Conservation (phyloP, 768 basidiomycete species). For the Kwoniella dendrophila region DNA sequence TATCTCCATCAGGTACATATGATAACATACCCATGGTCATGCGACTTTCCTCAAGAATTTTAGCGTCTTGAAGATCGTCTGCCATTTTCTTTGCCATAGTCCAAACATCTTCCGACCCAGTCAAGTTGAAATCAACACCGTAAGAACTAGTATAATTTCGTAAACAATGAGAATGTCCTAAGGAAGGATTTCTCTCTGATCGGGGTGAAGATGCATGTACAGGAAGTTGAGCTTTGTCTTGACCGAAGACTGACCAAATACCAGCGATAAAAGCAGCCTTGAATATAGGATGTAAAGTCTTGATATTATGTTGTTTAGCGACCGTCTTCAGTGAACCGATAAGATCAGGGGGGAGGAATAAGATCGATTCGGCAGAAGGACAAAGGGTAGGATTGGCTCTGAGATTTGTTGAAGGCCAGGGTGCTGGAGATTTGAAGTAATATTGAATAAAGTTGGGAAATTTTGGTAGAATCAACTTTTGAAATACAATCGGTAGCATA, state of each 20-base stretch:
- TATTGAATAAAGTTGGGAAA: conserved; percentile 21
- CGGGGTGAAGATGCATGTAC: conserved; percentile 15
- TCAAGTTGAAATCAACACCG: neutral
- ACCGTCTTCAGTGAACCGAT: conserved; percentile 14
- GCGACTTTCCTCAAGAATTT: conserved; percentile 2
- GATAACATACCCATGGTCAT: conserved; percentile 26
- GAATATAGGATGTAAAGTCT: conserved; percentile 27
- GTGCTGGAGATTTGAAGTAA: conserved; percentile 10
- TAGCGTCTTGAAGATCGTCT: conserved; percentile 3
- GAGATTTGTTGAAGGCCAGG: conserved; percentile 15
- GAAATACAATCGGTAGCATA: conserved; percentile 21
- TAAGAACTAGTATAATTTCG: conserved; percentile 20
- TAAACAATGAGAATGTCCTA: conserved; percentile 24
- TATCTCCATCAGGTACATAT: conserved; percentile 28
- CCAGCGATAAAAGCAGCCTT: conserved; percentile 14
- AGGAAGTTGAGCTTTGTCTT: conserved; percentile 1
- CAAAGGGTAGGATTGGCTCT: neutral
- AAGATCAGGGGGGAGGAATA: conserved; percentile 1
- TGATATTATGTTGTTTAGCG: conserved; percentile 16
- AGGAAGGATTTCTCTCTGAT: conserved; percentile 12
- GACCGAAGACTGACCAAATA: conserved; percentile 20
- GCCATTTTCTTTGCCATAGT: conserved; percentile 1
- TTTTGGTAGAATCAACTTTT: conserved; percentile 20
- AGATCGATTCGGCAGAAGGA: conserved; percentile 1
- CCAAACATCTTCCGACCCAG: conserved; percentile 24